A percentile compares a stretch with the other conserved stretches of the same genome.
Evolutionary conservation across 2,329 filamentous ascomycete genomes (phyloP).

Genomic region (Fusarium sp.): DNA sequence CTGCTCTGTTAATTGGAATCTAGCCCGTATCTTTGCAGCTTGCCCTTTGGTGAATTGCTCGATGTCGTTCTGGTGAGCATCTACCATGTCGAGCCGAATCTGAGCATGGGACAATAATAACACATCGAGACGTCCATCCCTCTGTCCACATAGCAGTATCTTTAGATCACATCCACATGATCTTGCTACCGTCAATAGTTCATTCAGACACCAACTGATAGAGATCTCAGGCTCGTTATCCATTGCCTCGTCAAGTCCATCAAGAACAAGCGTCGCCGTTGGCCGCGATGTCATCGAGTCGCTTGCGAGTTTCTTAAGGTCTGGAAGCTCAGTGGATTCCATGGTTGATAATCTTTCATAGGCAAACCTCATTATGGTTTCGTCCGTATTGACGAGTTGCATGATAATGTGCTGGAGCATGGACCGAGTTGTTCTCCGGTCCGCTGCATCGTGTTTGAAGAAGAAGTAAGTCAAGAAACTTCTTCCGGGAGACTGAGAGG

Average conservation of each 20-base stretch:
- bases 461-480: neutral
- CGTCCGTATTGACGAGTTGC: rapidly evolving
- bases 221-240: rapidly evolving
- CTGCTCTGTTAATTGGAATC: rapidly evolving
- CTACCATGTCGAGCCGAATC: rapidly evolving
- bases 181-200: rapidly evolving
- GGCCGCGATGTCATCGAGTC: neutral
- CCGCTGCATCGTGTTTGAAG: neutral
- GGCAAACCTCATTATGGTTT: rapidly evolving
- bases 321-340: rapidly evolving
- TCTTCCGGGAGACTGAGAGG: rapidly evolving
- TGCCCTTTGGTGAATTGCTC: rapidly evolving
- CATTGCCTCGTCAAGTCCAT: neutral
- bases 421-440: rapidly evolving
- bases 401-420: neutral
- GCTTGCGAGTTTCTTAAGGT: rapidly evolving
- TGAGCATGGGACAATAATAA: rapidly evolving
- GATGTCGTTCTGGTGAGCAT: rapidly evolving
- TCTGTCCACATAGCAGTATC: neutral
- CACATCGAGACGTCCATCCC: neutral
- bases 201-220: rapidly evolving
- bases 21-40: rapidly evolving
- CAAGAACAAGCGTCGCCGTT: rapidly evolving
- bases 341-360: rapidly evolving
- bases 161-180: rapidly evolving